phyloP scores from a whole-genome alignment of 2,329 filamentous ascomycete species.

The Paecilomyces formosus region DNA sequence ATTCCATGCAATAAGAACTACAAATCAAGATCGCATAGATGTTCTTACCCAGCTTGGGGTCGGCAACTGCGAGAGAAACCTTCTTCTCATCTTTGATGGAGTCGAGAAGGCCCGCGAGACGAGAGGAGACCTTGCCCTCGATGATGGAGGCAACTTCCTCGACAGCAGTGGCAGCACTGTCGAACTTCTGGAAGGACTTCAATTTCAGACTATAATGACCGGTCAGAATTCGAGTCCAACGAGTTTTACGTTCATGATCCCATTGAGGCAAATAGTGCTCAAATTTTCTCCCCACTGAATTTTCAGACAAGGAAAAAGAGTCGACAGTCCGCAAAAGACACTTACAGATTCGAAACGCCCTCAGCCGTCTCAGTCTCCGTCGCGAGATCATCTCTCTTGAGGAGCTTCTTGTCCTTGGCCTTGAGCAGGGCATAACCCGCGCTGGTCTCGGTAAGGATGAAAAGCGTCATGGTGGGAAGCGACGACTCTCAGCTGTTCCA shows the following conservation, averaged over 20 bases:
- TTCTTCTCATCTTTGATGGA: constrained; percentile 97
- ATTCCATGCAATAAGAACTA: constrained; percentile 5
- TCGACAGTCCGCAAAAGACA: constrained; percentile 15
- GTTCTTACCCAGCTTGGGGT: constrained; percentile 68
- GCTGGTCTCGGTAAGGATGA: constrained; percentile 89
- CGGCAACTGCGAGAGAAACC: constrained; percentile 84
- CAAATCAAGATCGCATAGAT: background rate
- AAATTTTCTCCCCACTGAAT: background rate
- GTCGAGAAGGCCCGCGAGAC: constrained; percentile 74
- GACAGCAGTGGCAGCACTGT: constrained; percentile 81
- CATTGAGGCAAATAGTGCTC: background rate
- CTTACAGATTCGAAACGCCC: constrained; percentile 78
- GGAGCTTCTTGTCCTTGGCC: constrained; percentile 95
- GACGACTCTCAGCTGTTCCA: constrained; percentile 20
- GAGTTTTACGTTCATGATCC: background rate
- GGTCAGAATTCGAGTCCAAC: constrained; percentile 15
- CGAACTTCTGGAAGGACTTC: constrained; percentile 96
- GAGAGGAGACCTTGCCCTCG: constrained; percentile 89
- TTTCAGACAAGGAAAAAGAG: background rate
- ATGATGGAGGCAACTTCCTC: constrained; percentile 83
- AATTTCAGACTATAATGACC: constrained; percentile 64
- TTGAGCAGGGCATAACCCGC: constrained; percentile 98
- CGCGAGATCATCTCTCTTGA: constrained; percentile 76
- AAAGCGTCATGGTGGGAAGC: constrained; percentile 65
- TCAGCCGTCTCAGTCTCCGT: constrained; percentile 72